Base-by-base conservation (phyloP, 208 protist species). In the Kentomonas sorsogonicus region DNA sequence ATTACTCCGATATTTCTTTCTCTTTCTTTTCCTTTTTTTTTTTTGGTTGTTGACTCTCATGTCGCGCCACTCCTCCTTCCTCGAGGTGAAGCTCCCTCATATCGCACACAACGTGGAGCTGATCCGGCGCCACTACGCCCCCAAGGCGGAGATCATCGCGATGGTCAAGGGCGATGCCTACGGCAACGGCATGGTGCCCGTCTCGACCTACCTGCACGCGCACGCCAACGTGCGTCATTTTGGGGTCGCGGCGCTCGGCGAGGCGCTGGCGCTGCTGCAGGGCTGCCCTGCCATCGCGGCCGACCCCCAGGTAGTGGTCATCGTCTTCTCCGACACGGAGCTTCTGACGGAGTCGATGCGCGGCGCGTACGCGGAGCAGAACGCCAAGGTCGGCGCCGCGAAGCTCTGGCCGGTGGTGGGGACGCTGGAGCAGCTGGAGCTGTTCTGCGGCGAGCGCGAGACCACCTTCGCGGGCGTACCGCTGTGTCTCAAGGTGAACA, bases 121-220 rank as follows among this genome's bases (percentile, higher is more conserved):
- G 41, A 69, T 80, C 57, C 68, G 66, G 29, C 62, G 36, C 25
- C 52, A 79, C 46, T 65, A 75, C 43, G 73, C 72, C 16, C 68
- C 72, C 1, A 72, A 71, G 40, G 68, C 72, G 2, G 63, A 60
- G 34, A 57, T 74, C 5, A 84, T 84, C 54, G 36, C 72, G 9
- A 80, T 79, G 69, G 52, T 84, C n/a, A 84, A 80, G 43, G 77
- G 77, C 36, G 61, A 79, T 45, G 69, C 66, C 26, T 84, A 80
- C 64, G 72, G 72, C 29, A 69, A 84, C 53, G 72, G 77, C 2
- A 53, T 84, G 20, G 56, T 55, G 43, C 66, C 44, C 18, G 73
- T 80, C 23, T 59, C 69, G 3, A 56, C 66, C 10, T 84, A 77
- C 59, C 26, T 84, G 1, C 59, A 68, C 33, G 63, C 69, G 46